Evolutionary conservation across 768 basidiomycete genomes (phyloP).

Genomic region (Hygrocybe punicea): DNA sequence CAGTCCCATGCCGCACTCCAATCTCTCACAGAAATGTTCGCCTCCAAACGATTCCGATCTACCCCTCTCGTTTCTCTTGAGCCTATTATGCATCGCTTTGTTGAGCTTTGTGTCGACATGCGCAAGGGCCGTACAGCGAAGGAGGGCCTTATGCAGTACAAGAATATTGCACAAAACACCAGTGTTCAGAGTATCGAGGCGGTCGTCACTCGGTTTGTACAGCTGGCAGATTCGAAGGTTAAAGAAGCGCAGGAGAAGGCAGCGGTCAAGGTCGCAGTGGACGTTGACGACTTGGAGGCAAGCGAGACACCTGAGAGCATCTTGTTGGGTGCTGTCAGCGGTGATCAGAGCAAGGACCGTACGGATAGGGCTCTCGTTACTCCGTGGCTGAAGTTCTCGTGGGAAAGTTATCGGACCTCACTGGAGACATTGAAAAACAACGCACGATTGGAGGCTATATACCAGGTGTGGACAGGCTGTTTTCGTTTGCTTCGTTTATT

Average conservation of each 20-base stretch:
- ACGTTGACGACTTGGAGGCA: conserved; percentile 94
- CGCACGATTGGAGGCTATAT: conserved; percentile 85
- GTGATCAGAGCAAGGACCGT: conserved; percentile 86
- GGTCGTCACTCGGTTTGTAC: conserved; percentile 84
- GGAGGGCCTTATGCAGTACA: conserved; percentile 95
- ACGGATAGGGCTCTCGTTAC: conserved; percentile 94
- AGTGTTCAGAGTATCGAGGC: conserved; percentile 88
- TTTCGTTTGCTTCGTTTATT: conserved; percentile 4
- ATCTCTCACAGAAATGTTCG: conserved; percentile 87
- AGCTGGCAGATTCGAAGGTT: conserved; percentile 77
- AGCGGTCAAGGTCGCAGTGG: conserved; percentile 68
- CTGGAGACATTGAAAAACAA: conserved; percentile 97
- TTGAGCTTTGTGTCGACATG: conserved; percentile 94
- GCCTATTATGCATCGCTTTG: conserved; percentile 93
- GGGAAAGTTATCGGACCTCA: conserved; percentile 96
- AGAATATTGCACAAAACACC: conserved; percentile 94
- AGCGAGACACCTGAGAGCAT: conserved; percentile 94
- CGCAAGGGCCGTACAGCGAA: conserved; percentile 91
- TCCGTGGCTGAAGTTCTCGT: conserved; percentile 97
- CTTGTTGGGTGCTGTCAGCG: conserved; percentile 84
- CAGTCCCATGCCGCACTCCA: conserved; percentile 89
- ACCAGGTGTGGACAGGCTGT: conserved; percentile 63
- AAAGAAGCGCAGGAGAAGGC: conserved; percentile 85
- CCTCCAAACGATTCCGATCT: conserved; percentile 88
- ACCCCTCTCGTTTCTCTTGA: conserved; percentile 87